Base-by-base conservation (phyloP, 2,329 filamentous ascomycete genomes). In the Curvularia sp. region DNA sequence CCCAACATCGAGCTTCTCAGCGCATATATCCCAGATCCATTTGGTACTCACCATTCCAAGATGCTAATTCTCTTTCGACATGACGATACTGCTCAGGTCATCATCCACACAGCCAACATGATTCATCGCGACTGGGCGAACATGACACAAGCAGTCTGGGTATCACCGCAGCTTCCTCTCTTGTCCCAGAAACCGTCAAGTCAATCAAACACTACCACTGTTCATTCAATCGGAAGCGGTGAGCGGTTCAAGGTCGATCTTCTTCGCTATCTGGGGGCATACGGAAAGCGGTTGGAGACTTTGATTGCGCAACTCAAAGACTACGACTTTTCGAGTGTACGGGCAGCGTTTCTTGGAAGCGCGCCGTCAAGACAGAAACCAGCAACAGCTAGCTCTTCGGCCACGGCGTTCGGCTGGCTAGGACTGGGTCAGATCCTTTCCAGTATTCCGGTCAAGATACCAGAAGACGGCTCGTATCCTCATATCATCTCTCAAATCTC, bases 51-150 rank as follows among this genome's bases (percentile, higher is more conserved):
- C 75, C 92, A 88, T 70, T 84, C 90, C 12, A 95, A 96, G 77
- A 95, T 96, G 90, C 61, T 96, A 76, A 80, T 96, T n/a, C 77
- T 96, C 3, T 81, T 96, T 60, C 85, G 90, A 5, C 87, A 90
- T 73, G 92, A 96, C 71, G 87, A 89, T 61, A 86, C 83, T 0
- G 90, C 89, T 0, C 90, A 96, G 76, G 80, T 97, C 5, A 78
- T 96, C 55, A 93, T 97, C 28, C 91, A 96, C 67, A 97, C 93
- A 0, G 92, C 93, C 18, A 97, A 97, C 67, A 92, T 96, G 89
- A 94, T 96, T n/a, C 72, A 83, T 3, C 87, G 88, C 54, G 93
- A 97, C 74, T 97, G 93, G 93, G 84, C 82, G 1, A 95, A 95
- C 66, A 91, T 96, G 90, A 90, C 88, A 0, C 92, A 97, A 74